These are phyloP conservation scores for Prunus mongolica DNA, from an alignment of 306 rosid genomes.

Conservation along the genomic window DNA sequence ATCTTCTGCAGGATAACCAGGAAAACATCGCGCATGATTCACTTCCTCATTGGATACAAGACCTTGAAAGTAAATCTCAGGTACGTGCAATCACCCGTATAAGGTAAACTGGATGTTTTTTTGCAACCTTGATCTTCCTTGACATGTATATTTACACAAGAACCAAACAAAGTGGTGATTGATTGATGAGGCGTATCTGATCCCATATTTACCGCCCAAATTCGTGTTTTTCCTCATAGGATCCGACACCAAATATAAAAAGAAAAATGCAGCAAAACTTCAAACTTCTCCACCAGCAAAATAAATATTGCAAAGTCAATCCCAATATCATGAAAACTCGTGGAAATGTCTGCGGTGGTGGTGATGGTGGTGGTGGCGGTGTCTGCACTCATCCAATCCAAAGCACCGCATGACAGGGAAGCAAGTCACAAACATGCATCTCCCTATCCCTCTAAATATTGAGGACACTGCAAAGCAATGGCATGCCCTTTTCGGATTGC, in stretches of 20 bases:
- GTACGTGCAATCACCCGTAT: background rate
- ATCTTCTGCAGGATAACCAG: background rate
- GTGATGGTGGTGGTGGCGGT: slow-evolving; percentile 38
- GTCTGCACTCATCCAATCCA: slow-evolving; percentile 56
- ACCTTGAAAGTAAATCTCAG: background rate
- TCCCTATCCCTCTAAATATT: slow-evolving; percentile 52
- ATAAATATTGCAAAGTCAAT: background rate
- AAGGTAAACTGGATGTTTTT: background rate
- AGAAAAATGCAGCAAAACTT: background rate
- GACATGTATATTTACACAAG: background rate
- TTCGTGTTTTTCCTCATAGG: background rate
- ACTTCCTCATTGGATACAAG: background rate
- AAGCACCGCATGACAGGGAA: slow-evolving; percentile 58
- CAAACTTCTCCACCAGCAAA: background rate
- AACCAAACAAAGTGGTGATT: background rate
- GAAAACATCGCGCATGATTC: background rate
- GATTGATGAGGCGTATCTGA: background rate
- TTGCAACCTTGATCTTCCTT: background rate
- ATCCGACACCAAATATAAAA: background rate
- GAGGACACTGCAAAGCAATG: slow-evolving; percentile 36
- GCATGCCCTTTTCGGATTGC: slow-evolving; percentile 19
- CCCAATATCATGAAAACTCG: slow-evolving; percentile 5
- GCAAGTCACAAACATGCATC: slow-evolving; percentile 62
- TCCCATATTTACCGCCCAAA: background rate
- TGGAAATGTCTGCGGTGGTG: slow-evolving; percentile 48